These are phyloP conservation scores for Hortaea werneckii DNA, from an alignment of 2,329 filamentous ascomycete species.

Conservation along the genomic window DNA sequence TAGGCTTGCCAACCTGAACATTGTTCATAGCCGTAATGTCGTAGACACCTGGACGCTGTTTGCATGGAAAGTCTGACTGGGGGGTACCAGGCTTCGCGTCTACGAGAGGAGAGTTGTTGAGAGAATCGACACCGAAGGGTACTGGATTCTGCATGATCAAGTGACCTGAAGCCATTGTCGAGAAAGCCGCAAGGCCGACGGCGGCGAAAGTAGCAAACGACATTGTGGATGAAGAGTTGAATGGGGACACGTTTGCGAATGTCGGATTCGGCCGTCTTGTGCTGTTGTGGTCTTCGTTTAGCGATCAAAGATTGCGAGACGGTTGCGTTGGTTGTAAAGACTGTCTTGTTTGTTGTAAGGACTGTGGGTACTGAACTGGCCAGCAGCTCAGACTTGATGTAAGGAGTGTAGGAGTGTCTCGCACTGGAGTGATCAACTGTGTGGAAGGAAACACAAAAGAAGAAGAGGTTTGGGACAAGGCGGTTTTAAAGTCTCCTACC, in stretches of 20 bases:
- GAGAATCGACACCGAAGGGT: slow-evolving; percentile 47
- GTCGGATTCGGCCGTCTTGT: too few species aligned
- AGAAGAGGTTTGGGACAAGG: not conserved
- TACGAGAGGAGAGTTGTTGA: slow-evolving; percentile 56
- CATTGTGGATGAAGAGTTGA: slow-evolving; percentile 1
- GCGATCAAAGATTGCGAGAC: too few species aligned
- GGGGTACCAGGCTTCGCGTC: slow-evolving; percentile 35
- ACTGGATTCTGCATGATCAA: slow-evolving; percentile 61
- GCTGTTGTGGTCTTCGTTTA: too few species aligned
- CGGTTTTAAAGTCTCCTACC: not conserved
- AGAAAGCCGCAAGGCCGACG: slow-evolving; percentile 23
- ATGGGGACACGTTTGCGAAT: too few species aligned
- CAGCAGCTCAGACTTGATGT: not conserved
- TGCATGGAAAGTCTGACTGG: slow-evolving; percentile 67
- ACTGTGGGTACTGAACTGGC: slow-evolving; percentile 1
- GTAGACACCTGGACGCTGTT: slow-evolving; percentile 40
- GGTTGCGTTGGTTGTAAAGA: too few species aligned
- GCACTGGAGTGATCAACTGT: not conserved
- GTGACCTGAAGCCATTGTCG: slow-evolving; percentile 53
- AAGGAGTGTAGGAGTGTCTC: not conserved
- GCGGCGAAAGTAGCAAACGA: slow-evolving; percentile 8
- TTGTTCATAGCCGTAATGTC: slow-evolving; percentile 46
- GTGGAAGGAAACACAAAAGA: not conserved
- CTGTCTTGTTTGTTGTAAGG: not conserved
- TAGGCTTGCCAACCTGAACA: slow-evolving; percentile 52